Percentiles rank a stretch among this genome's conserved stretches.
Evolutionary conservation across 1,284 basidiomycete species (phyloP).

Genomic region (Agaricales sp.): DNA sequence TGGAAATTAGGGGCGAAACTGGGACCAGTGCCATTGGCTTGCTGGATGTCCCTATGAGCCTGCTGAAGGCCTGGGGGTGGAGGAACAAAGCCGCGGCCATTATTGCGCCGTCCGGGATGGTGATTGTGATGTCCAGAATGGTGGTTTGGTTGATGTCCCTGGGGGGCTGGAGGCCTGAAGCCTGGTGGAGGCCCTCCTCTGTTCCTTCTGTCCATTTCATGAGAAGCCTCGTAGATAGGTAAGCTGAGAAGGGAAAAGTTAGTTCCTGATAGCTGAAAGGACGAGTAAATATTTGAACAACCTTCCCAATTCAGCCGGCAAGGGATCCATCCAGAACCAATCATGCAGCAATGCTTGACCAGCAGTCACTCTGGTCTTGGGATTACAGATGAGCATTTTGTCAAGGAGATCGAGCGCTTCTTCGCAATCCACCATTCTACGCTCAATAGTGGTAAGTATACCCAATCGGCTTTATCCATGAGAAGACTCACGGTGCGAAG

Average conservation of each 20-base stretch:
- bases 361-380: constrained; percentile 86
- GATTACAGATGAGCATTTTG: constrained; percentile 85
- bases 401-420: constrained; percentile 90
- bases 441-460: no score
- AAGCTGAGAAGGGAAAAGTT: constrained; percentile 32
- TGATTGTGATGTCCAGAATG: neutral
- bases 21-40: neutral
- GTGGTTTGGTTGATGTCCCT: no score
- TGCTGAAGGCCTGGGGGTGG: neutral
- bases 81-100: neutral
- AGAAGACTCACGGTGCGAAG: constrained; percentile 18
- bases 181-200: neutral
- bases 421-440: no score
- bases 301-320: constrained; percentile 79
- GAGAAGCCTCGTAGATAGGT: constrained; percentile 70
- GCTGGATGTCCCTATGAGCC: neutral
- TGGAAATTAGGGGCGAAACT: no score
- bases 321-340: constrained; percentile 86
- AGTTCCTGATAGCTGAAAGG: constrained; percentile 7
- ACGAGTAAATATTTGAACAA: constrained; percentile 26
- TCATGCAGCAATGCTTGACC: constrained; percentile 80
- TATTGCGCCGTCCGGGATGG: neutral
- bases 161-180: neutral
- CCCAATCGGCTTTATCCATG: constrained; percentile 14
- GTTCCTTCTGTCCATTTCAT: constrained; percentile 70